Conservation (phyloP, 176 grass and related monocot species). For the Phoenix dactylifera region DNA sequence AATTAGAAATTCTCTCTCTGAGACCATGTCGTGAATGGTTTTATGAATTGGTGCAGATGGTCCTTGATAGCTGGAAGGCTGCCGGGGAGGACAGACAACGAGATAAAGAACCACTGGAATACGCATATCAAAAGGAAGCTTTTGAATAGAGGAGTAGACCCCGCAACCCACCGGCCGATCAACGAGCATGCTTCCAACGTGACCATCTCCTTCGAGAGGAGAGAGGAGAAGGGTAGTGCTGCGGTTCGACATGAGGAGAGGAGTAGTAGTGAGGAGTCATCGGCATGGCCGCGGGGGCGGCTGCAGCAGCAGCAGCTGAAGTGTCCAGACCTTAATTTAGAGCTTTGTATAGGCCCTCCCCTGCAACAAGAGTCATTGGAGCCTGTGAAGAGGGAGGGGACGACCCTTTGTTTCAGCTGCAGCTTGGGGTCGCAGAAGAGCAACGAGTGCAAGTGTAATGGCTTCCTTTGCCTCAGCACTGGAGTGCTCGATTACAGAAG, state of each 20-base stretch:
- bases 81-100: conserved; percentile 88
- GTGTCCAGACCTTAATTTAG: conserved; percentile 85
- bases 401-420: conserved; percentile 67
- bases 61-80: conserved; percentile 79
- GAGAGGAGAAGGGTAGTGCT: conserved; percentile 27
- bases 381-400: conserved; percentile 41
- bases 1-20: no score
- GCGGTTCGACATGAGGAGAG: conserved; percentile 22
- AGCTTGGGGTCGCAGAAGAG: conserved; percentile 57
- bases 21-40: no score
- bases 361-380: conserved; percentile 38
- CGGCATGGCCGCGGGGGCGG: conserved; percentile 7
- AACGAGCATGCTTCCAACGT: conserved; percentile 43
- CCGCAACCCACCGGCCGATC: conserved; percentile 59
- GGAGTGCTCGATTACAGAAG: conserved; percentile 76
- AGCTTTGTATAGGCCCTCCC: conserved; percentile 84
- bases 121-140: conserved; percentile 92
- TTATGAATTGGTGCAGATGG: conserved; percentile 47
- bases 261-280: conserved; percentile 6
- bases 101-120: conserved; percentile 99
- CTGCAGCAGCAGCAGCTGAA: conserved; percentile 46
- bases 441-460: conserved; percentile 60
- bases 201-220: conserved; percentile 56
- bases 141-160: conserved; percentile 63
- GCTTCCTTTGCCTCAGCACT: conserved; percentile 49